Conservation (phyloP, 345 rosid genomes). For the Draba incana region DNA sequence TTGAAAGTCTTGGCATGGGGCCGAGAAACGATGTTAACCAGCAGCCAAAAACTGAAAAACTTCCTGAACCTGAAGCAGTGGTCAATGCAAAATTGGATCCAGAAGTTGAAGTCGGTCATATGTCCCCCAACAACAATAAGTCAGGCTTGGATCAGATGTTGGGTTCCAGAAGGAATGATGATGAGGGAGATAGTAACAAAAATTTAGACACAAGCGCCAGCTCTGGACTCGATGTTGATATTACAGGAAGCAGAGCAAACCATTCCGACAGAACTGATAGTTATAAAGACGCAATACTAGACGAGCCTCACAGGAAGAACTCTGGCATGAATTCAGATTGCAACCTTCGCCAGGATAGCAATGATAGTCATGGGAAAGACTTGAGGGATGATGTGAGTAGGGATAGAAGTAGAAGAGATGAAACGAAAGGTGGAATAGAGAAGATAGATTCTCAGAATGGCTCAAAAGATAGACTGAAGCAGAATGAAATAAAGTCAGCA, state of each 20-base stretch:
- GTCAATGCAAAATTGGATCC: conserved; percentile 47
- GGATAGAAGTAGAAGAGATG: conserved; percentile 48
- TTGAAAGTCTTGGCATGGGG: conserved; percentile 46
- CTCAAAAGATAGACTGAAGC: conserved; percentile 55
- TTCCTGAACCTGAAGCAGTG: conserved; percentile 42
- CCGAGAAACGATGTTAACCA: conserved; percentile 39
- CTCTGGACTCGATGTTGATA: conserved; percentile 41
- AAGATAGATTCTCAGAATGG: conserved; percentile 52
- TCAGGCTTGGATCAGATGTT: conserved; percentile 26
- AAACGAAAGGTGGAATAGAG: conserved; percentile 54
- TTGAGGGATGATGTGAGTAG: conserved; percentile 40
- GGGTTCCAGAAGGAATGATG: conserved; percentile 31
- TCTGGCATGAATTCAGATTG: conserved; percentile 42
- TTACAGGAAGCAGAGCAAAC: conserved; percentile 34
- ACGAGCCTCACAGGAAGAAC: conserved; percentile 48
- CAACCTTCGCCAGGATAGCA: conserved; percentile 51
- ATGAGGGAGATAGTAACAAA: conserved; percentile 42
- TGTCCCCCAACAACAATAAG: conserved; percentile 36
- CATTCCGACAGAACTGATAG: conserved; percentile 37
- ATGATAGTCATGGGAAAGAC: conserved; percentile 48
- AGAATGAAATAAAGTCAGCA: conserved; percentile 45
- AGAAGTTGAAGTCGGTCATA: conserved; percentile 39
- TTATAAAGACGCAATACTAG: conserved; percentile 36
- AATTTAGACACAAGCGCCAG: conserved; percentile 27
- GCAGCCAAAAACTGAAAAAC: conserved; percentile 45